Evolutionary conservation across 352 stramenopile genomes (phyloP).

Genomic region (Phytophthora palmivora): DNA sequence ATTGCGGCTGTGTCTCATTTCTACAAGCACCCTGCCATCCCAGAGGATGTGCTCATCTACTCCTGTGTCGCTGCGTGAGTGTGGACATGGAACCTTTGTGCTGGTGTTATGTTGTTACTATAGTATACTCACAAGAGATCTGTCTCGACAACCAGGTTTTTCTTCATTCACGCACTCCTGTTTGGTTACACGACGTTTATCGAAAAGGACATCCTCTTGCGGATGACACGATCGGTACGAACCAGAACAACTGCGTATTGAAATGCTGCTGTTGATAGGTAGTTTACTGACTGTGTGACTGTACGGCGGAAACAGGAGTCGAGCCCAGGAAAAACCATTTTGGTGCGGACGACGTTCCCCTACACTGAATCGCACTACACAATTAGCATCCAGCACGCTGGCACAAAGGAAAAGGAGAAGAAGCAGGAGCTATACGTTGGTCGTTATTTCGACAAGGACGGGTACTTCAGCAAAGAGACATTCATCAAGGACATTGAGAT

Average conservation of each 20-base stretch:
- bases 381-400: slow-evolving; percentile 59
- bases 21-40: slow-evolving; percentile 62
- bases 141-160: slow-evolving; percentile 62
- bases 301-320: slow-evolving; percentile 35
- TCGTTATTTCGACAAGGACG: slow-evolving; percentile 88
- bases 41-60: slow-evolving; percentile 76
- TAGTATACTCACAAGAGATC: neutral
- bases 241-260: neutral
- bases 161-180: slow-evolving; percentile 79
- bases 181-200: slow-evolving; percentile 76
- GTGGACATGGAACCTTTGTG: neutral
- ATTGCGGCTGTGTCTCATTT: slow-evolving; percentile 80
- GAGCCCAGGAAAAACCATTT: slow-evolving; percentile 38
- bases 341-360: slow-evolving; percentile 77
- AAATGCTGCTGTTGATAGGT: neutral
- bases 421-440: slow-evolving; percentile 84
- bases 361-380: slow-evolving; percentile 81
- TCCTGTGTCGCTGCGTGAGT: slow-evolving; percentile 70
- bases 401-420: slow-evolving; percentile 44
- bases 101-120: slow-evolving; percentile 1
- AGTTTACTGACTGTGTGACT: slow-evolving; percentile 7
- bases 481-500: slow-evolving; percentile 76
- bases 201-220: slow-evolving; percentile 81
- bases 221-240: slow-evolving; percentile 70
- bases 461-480: slow-evolving; percentile 82